Base-by-base conservation (phyloP, 495 filamentous ascomycete genomes). In the Podospora comata region DNA sequence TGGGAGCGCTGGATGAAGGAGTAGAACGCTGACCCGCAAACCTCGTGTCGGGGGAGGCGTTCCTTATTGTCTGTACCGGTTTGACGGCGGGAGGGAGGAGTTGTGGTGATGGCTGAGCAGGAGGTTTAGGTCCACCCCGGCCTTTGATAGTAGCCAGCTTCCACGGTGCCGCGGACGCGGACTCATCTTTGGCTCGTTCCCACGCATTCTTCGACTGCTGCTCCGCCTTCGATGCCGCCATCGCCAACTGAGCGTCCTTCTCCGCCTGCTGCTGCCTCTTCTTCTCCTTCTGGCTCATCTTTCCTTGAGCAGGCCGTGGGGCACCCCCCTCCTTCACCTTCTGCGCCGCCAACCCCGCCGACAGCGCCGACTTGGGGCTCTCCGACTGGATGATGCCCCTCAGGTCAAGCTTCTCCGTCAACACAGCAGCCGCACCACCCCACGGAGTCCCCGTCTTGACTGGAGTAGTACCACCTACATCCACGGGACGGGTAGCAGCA, bases 241-340 rank as follows among this genome's bases (percentile, higher is more conserved):
- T 5, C 16, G 74, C 70, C 27, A 82, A 78, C 13, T 79, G 75
- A 7, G 73, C 71, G 34, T 82, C 78, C 27, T 78, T 74, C 60
- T 80, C 81, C 72, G 86, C 79, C 57, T 87, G 79, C 72, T 89
- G 86, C 69, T 92, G 88, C 70, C 92, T 87, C 79, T 97, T 97
- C 13, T 92, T 88, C 74, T 97, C 94, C 74, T 93, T 94, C 70
- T 98, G 95, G 1, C 92, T 95, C 56, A 96, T 70, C 70, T 88
- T 96, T 76, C 75, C 79, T 59, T 67, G 80, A 1, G 78, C 61
- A 23, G 67, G 32, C 72, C 79, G 82, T 7, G 67, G 70, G 7
- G 67, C 64, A 13, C 72, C 60, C 2, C 83, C 82, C 58, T 84
- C 82, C 62, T 79, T 82, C 7, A 68, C 70, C 62, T 68, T 82